Evolutionary conservation across 2,329 filamentous ascomycete genomes (phyloP).

Genomic region (Chalara sp.): DNA sequence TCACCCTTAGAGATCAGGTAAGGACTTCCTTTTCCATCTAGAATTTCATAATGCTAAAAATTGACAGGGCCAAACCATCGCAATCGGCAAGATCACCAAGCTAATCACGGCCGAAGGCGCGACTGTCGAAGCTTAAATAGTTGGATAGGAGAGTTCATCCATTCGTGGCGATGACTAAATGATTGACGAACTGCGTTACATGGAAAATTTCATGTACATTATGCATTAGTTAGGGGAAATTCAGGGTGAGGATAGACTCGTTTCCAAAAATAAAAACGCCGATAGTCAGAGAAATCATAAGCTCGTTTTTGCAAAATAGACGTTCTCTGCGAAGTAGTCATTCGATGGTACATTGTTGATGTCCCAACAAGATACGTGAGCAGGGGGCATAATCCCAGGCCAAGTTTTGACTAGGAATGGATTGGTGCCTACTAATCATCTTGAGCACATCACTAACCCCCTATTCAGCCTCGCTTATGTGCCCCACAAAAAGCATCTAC

Average conservation of each 20-base stretch:
- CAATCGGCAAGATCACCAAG: slow-evolving; percentile 98
- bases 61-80: slow-evolving; percentile 89
- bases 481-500: no score
- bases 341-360: no score
- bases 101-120: slow-evolving; percentile 46
- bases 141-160: neutral
- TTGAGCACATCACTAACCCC: no score
- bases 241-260: neutral
- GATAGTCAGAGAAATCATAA: no score
- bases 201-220: slow-evolving; percentile 2
- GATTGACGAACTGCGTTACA: slow-evolving; percentile 1
- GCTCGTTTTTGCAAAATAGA: no score
- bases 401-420: no score
- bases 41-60: slow-evolving; percentile 10
- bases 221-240: neutral
- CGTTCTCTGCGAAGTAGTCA: no score
- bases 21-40: slow-evolving; percentile 18
- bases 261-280: neutral
- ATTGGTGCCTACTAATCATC: no score
- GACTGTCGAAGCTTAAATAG: slow-evolving; percentile 14
- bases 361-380: no score
- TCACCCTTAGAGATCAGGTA: slow-evolving; percentile 85
- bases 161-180: neutral
- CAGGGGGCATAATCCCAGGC: no score
- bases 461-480: no score